phyloP scores from a whole-genome alignment of 768 basidiomycete genomes.

The Crucibulum laeve region DNA sequence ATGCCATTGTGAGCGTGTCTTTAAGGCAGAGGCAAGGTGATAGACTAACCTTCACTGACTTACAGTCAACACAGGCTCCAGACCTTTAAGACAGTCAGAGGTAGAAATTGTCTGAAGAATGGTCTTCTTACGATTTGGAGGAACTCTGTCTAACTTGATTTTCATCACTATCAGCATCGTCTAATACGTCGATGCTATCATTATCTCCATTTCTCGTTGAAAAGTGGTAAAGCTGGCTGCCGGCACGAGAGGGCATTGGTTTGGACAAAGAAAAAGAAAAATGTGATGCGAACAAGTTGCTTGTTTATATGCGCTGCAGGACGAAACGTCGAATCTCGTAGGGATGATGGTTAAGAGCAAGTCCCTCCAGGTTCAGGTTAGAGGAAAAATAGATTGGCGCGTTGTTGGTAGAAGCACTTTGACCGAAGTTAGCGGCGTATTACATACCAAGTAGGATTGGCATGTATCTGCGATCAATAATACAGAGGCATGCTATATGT shows the following conservation, averaged over 20 bases:
- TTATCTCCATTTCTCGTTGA: slow-evolving; percentile 13
- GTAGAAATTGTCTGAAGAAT: neutral
- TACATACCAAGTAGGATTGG: neutral
- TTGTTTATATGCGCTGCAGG: no score
- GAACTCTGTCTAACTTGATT: no score
- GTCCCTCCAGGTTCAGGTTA: no score
- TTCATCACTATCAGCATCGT: slow-evolving; percentile 9
- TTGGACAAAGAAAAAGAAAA: no score
- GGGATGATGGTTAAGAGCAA: no score
- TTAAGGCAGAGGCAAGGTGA: neutral
- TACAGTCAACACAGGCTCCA: slow-evolving; percentile 55
- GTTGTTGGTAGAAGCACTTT: no score
- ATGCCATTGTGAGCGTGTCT: neutral
- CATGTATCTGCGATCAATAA: neutral
- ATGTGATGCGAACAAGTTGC: no score
- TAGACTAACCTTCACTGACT: slow-evolving; percentile 45
- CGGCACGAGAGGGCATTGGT: no score
- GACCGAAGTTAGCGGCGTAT: slow-evolving; percentile 13
- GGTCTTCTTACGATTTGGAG: slow-evolving; percentile 15
- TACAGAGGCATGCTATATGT: neutral
- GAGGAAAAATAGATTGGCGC: no score
- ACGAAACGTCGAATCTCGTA: no score
- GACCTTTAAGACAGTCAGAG: slow-evolving; percentile 22
- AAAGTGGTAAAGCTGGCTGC: slow-evolving; percentile 7
- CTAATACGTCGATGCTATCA: no score